These are phyloP conservation scores for Eucommia ulmoides DNA, from an alignment of 257 asterid genomes.

Conservation along the genomic window DNA sequence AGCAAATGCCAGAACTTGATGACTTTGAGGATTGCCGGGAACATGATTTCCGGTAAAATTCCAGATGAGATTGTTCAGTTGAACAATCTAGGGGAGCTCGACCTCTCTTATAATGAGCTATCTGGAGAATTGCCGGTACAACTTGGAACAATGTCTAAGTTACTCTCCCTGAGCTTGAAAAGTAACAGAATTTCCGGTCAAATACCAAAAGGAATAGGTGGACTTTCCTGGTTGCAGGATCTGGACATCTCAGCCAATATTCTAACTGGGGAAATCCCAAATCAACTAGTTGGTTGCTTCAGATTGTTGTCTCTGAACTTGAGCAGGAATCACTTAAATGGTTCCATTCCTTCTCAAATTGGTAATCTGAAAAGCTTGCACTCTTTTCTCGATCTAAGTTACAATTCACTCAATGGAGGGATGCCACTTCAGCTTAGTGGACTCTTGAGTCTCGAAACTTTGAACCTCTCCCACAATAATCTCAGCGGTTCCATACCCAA, in stretches of 20 bases:
- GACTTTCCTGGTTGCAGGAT: slow-evolving; percentile 3
- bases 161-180: slow-evolving; percentile 13
- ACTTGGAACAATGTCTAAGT: slow-evolving; percentile 9
- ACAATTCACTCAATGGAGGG: slow-evolving; percentile 20
- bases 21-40: slow-evolving; percentile 14
- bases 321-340: background rate
- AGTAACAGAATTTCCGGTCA: slow-evolving; percentile 22
- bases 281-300: slow-evolving; percentile 6
- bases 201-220: slow-evolving; percentile 17
- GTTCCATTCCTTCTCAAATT: background rate
- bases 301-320: background rate
- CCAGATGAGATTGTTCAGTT: slow-evolving; percentile 20
- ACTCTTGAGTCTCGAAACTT: slow-evolving; percentile 6
- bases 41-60: slow-evolving; percentile 19
- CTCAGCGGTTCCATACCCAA: slow-evolving; percentile 20
- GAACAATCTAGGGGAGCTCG: slow-evolving; percentile 9
- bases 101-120: slow-evolving; percentile 23
- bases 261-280: slow-evolving; percentile 25
- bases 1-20: slow-evolving; percentile 12
- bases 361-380: background rate
- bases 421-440: slow-evolving; percentile 19
- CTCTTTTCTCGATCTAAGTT: slow-evolving; percentile 22
- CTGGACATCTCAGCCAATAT: slow-evolving; percentile 14
- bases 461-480: slow-evolving; percentile 27
- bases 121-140: slow-evolving; percentile 20